Evolutionary conservation across 2,329 filamentous ascomycete genomes (phyloP), one percentile per base, ranked within the genome.

Genomic region (Didymella segeticola): DNA sequence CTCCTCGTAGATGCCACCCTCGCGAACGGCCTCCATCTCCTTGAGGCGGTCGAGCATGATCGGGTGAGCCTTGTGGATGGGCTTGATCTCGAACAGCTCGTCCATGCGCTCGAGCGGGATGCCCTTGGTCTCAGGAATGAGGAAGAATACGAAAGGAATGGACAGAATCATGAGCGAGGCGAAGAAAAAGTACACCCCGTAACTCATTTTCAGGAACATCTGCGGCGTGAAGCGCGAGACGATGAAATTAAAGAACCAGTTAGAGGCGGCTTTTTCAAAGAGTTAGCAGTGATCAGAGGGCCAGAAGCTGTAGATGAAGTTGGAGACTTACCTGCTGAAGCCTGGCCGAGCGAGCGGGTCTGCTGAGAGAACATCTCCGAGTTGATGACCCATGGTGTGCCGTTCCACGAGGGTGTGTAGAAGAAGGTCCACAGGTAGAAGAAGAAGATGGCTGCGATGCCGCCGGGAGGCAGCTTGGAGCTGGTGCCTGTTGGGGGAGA

Each of bases 301-400:
- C n/a, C n/a, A n/a, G n/a, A n/a, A n/a, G n/a, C n/a, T n/a, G n/a
- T n/a, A n/a, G n/a, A n/a, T n/a, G n/a, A n/a, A n/a, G n/a, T n/a
- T n/a, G n/a, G n/a, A n/a, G n/a, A n/a, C n/a, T n/a, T n/a, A n/a
- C n/a, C n/a, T 0, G 89, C 89, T 30, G 82, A 88, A 9, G 89
- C 88, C 68, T 91, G 89, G 1, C 88, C 89, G 0, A 92, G 56
- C 0, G 64, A 68, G 14, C 87, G 82, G 14, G 86, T 85, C 74
- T 87, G 88, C 59, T 86, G 83, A 64, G 88, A 84, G 72, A 91
- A 91, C 79, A 92, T 91, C 72, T 92, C 88, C 0, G 70, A 73
- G 77, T 90, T 90, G 67, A 89, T 76, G 19, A 92, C 87, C 89
- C 89, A 92, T 0, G 88, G 89, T 0, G 86, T 89, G 2, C 87